A percentile compares a stretch with the other conserved stretches of the same genome.
These are phyloP conservation scores for Amanita thiersii DNA, from an alignment of 768 basidiomycete species.

Conservation along the genomic window DNA sequence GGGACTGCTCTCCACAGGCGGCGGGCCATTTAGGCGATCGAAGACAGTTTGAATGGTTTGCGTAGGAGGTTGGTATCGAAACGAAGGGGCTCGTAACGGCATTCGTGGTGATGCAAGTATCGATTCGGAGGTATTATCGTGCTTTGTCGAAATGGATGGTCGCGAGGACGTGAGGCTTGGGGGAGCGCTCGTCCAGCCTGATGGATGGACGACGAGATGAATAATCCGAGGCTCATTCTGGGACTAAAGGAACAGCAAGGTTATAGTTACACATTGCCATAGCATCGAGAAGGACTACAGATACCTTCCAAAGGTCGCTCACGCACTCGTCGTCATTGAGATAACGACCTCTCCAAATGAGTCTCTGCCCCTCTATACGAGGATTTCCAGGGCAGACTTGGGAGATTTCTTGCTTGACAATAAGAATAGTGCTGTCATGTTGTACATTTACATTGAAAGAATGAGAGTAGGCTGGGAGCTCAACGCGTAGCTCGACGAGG, in stretches of 20 bases:
- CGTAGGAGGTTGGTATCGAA: background rate
- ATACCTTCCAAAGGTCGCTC: slow-evolving; percentile 63
- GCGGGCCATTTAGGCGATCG: slow-evolving; percentile 1
- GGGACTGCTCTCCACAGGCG: background rate
- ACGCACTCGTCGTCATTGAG: slow-evolving; percentile 60
- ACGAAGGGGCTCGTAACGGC: slow-evolving; percentile 11
- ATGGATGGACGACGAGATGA: slow-evolving; percentile 75
- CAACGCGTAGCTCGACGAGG: slow-evolving; percentile 50
- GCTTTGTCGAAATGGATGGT: slow-evolving; percentile 2
- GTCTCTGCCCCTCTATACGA: slow-evolving; percentile 59
- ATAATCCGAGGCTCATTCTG: slow-evolving; percentile 51
- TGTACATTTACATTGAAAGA: slow-evolving; percentile 54
- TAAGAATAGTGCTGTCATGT: slow-evolving; percentile 38
- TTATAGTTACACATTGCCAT: slow-evolving; percentile 9
- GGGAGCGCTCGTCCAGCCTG: slow-evolving; percentile 64
- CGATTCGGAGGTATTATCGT: background rate
- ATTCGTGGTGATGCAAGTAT: slow-evolving; percentile 6
- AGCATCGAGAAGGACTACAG: slow-evolving; percentile 14
- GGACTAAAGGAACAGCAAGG: slow-evolving; percentile 28
- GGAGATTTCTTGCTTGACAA: slow-evolving; percentile 64
- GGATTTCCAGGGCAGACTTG: slow-evolving; percentile 56
- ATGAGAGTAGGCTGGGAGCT: slow-evolving; percentile 66
- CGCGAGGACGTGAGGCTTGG: slow-evolving; percentile 15
- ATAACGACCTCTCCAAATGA: slow-evolving; percentile 69
- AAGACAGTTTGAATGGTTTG: slow-evolving; percentile 3